Conservation (phyloP, 148 eudicot species). For the Fagopyrum tataricum region DNA sequence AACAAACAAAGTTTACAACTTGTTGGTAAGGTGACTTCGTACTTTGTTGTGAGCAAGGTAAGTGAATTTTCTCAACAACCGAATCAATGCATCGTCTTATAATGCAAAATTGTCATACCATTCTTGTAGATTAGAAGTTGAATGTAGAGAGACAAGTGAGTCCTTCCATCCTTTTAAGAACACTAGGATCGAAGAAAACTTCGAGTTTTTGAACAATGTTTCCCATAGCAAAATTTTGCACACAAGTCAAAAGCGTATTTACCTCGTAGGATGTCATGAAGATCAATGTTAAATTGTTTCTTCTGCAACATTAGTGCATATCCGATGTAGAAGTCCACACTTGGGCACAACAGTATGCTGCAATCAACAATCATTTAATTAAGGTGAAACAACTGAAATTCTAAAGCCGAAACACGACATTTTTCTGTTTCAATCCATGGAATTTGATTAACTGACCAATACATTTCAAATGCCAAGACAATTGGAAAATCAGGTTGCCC, state of each 20-base stretch:
- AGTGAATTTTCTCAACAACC: slow-evolving; percentile 40
- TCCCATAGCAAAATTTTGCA: slow-evolving; percentile 60
- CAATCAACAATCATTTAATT: slow-evolving; percentile 15
- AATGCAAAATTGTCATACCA: slow-evolving; percentile 52
- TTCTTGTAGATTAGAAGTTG: slow-evolving; percentile 25
- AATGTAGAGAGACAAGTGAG: slow-evolving; percentile 32
- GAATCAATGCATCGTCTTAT: slow-evolving; percentile 55
- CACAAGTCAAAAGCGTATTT: slow-evolving; percentile 52
- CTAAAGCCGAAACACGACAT: not conserved
- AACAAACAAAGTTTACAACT: too few relatives aligned
- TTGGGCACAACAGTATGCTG: slow-evolving; percentile 45
- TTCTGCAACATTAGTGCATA: slow-evolving; percentile 23
- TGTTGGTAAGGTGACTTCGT: too few relatives aligned
- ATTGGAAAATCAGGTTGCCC: too few relatives aligned
- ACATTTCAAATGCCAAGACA: too few relatives aligned
- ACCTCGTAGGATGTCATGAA: slow-evolving; percentile 56
- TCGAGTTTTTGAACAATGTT: slow-evolving; percentile 42
- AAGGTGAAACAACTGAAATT: not conserved
- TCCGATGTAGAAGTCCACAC: slow-evolving; percentile 41
- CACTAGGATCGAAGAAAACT: slow-evolving; percentile 39
- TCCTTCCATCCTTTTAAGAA: slow-evolving; percentile 66
- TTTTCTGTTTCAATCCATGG: not conserved
- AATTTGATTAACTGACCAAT: too few relatives aligned
- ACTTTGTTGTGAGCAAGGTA: slow-evolving; percentile 40
- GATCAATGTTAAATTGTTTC: slow-evolving; percentile 22